Percentiles rank a stretch among this genome's conserved stretches.
Evolutionary conservation across 441 rosid genomes (phyloP).

Genomic region (Arabidopsis hybrid): DNA sequence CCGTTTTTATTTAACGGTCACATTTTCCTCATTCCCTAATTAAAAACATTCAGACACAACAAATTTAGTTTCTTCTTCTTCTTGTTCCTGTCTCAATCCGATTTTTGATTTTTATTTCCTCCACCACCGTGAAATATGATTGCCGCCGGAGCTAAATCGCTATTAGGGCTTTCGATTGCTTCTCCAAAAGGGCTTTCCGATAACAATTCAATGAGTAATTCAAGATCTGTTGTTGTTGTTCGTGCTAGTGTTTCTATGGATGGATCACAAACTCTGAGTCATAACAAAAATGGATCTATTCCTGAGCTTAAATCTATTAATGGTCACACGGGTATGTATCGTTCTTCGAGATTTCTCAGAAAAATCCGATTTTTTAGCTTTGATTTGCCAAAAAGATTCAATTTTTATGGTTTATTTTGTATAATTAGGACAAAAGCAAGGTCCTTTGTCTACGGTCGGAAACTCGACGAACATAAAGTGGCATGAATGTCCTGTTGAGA

Average conservation of each 20-base stretch:
- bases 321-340: slow-evolving; percentile 32
- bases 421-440: slow-evolving; percentile 46
- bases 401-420: background rate
- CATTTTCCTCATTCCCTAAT: slow-evolving; percentile 25
- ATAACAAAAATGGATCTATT: slow-evolving; percentile 40
- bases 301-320: slow-evolving; percentile 39
- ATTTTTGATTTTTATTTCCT: background rate
- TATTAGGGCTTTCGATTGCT: slow-evolving; percentile 37
- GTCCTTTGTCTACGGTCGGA: slow-evolving; percentile 57
- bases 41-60: slow-evolving; percentile 14
- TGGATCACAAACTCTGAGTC: slow-evolving; percentile 47
- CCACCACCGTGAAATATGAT: slow-evolving; percentile 26
- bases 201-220: background rate
- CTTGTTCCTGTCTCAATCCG: background rate
- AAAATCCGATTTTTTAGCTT: background rate
- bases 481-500: slow-evolving; percentile 68
- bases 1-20: slow-evolving; percentile 41
- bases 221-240: slow-evolving; percentile 44
- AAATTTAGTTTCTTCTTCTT: background rate
- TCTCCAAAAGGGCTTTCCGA: slow-evolving; percentile 29
- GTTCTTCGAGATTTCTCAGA: background rate
- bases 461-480: slow-evolving; percentile 71
- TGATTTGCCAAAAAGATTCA: background rate
- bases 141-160: slow-evolving; percentile 43
- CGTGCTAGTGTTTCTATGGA: slow-evolving; percentile 57